Percentiles rank a stretch among this genome's conserved stretches.
Evolutionary conservation across 2,329 filamentous ascomycete genomes (phyloP).

Genomic region (Coniella vitis): DNA sequence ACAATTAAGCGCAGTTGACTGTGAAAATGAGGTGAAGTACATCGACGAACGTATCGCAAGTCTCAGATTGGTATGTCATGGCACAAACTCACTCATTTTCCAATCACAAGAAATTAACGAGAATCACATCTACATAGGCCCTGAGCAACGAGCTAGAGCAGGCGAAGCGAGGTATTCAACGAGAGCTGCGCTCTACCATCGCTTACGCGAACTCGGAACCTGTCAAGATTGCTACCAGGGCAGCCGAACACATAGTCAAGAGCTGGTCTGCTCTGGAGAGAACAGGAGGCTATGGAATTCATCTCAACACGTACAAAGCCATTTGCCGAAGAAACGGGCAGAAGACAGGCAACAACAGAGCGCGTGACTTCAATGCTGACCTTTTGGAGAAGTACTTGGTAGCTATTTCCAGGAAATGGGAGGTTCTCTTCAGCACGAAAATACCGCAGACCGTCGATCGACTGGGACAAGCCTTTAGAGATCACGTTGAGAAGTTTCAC

Average conservation of each 20-base stretch:
- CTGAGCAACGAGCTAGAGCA: neutral
- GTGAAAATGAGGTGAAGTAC: neutral
- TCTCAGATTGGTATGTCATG: neutral
- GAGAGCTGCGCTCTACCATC: neutral
- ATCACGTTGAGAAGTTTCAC: neutral
- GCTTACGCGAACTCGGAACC: neutral
- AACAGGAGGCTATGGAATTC: neutral
- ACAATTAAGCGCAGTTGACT: neutral
- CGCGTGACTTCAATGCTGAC: conserved; percentile 11
- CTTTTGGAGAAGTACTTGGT: conserved; percentile 6
- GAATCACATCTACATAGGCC: neutral
- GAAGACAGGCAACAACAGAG: neutral
- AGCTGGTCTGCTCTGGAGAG: neutral
- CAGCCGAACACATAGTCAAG: neutral
- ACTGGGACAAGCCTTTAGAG: neutral
- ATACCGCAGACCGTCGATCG: neutral
- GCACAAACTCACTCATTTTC: neutral
- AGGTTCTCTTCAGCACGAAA: neutral
- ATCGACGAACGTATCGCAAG: neutral
- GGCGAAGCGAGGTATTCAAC: neutral
- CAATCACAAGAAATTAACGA: too few species aligned
- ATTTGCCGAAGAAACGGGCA: neutral
- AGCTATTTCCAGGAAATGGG: conserved; percentile 2
- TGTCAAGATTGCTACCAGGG: neutral
- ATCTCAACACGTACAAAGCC: neutral